phyloP scores from a whole-genome alignment of 1,284 basidiomycete species.

The Grifola frondosa region DNA sequence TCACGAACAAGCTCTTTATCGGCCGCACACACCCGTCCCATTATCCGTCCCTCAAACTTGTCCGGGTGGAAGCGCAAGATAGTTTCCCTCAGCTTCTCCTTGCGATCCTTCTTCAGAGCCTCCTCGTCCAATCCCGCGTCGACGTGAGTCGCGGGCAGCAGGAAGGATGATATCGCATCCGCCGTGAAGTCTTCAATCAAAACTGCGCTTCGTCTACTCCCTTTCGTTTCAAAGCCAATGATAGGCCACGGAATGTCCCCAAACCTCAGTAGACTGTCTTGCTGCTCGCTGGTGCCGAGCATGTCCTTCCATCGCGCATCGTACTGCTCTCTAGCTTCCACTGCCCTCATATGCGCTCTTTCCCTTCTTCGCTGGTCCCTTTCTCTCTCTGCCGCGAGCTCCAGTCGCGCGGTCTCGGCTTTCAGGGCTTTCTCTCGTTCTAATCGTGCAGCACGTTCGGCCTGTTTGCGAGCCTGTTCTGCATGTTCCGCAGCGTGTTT shows the following conservation, averaged over 20 bases:
- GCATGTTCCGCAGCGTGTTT: conserved; percentile 66
- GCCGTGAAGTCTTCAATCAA: conserved; percentile 52
- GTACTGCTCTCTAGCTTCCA: conserved; percentile 53
- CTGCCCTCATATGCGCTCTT: conserved; percentile 41
- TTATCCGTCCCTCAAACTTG: conserved; percentile 77
- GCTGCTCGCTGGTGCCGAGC: conserved; percentile 27
- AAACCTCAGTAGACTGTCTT: conserved; percentile 40
- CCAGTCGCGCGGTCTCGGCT: conserved; percentile 52
- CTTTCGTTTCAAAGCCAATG: conserved; percentile 35
- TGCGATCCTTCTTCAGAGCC: conserved; percentile 36
- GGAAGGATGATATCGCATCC: conserved; percentile 61
- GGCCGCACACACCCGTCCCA: conserved; percentile 51
- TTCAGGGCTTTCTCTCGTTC: conserved; percentile 55
- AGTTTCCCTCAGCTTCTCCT: conserved; percentile 68
- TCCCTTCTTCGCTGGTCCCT: conserved; percentile 44
- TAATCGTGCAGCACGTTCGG: conserved; percentile 45
- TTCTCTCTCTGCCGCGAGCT: conserved; percentile 51
- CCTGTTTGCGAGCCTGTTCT: conserved; percentile 57
- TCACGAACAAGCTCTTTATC: conserved; percentile 75
- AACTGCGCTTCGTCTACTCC: conserved; percentile 2
- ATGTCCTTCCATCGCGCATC: conserved; percentile 58
- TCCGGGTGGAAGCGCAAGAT: conserved; percentile 84
- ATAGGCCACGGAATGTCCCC: conserved; percentile 82
- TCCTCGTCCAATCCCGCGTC: conserved; percentile 14
- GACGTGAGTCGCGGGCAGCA: conserved; percentile 38